These are phyloP conservation scores for Podaxis sp. DNA, from an alignment of 768 basidiomycete genomes.

Conservation along the genomic window DNA sequence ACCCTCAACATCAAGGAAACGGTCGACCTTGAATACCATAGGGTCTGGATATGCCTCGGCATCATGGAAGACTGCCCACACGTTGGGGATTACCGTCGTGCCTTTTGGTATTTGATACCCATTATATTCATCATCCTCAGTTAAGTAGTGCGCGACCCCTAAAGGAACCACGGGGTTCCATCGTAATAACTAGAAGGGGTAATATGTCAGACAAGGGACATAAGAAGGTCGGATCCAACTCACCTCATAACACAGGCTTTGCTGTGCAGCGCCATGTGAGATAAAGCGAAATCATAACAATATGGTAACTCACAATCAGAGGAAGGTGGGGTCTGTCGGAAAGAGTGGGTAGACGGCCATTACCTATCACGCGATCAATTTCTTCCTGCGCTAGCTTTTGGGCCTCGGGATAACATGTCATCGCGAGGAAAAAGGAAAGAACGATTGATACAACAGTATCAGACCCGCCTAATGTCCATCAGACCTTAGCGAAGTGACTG, in stretches of 20 bases:
- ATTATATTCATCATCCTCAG: conserved; percentile 36
- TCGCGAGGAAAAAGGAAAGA: conserved; percentile 36
- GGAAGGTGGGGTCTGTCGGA: conserved; percentile 35
- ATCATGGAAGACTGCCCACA: conserved; percentile 43
- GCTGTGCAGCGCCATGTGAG: conserved; percentile 16
- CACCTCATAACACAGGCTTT: conserved; percentile 30
- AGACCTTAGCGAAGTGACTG: neutral
- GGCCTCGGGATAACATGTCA: conserved; percentile 38
- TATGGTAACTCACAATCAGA: conserved; percentile 29
- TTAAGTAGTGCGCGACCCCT: conserved; percentile 25
- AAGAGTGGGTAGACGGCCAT: conserved; percentile 35
- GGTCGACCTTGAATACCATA: conserved; percentile 35
- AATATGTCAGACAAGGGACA: neutral
- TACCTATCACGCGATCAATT: conserved; percentile 31
- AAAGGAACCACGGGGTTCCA: conserved; percentile 43
- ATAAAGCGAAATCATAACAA: neutral
- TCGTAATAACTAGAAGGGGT: conserved; percentile 29
- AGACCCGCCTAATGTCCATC: conserved; percentile 23
- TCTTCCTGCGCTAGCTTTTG: conserved; percentile 36
- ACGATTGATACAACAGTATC: conserved; percentile 38
- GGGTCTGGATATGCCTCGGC: conserved; percentile 36
- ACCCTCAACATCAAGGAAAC: conserved; percentile 30
- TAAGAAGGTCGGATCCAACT: neutral
- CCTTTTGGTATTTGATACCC: conserved; percentile 42
- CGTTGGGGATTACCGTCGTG: conserved; percentile 27